Percentiles rank a stretch among this genome's conserved stretches.
phyloP scores from a whole-genome alignment of 106 monocot genomes.

The Dioscorea zingiberensis region DNA sequence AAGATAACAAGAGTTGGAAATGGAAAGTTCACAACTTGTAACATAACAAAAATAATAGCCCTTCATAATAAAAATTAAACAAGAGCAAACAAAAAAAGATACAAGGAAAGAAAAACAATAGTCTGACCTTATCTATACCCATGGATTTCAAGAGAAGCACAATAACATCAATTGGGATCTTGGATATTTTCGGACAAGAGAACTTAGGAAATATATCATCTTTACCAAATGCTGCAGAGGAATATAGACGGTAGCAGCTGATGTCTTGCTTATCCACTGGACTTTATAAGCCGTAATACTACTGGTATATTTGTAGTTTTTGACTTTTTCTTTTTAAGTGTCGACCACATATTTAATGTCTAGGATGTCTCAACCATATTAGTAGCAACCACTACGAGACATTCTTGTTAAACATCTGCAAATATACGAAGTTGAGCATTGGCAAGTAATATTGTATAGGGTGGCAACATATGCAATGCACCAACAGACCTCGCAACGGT shows the following conservation, averaged over 20 bases:
- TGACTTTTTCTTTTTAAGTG: conserved; percentile 93
- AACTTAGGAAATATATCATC: conserved; percentile 75
- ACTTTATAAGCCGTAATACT: conserved; percentile 73
- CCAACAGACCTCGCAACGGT: conserved; percentile 9
- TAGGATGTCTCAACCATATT: conserved; percentile 97
- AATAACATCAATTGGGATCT: conserved; percentile 86
- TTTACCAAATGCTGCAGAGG: conserved; percentile 78
- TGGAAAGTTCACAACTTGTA: conserved; percentile 90
- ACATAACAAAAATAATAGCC: background rate
- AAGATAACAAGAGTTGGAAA: conserved; percentile 97
- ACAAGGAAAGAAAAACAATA: too few species aligned
- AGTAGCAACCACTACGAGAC: conserved; percentile 87
- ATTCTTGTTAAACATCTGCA: conserved; percentile 65
- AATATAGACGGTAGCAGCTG: conserved; percentile 90
- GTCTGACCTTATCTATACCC: conserved; percentile 77
- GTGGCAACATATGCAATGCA: conserved; percentile 66
- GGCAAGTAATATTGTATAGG: conserved; percentile 93
- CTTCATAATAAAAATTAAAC: background rate
- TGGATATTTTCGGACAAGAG: conserved; percentile 70
- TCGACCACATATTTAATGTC: conserved; percentile 99
- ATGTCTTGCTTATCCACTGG: conserved; percentile 96
- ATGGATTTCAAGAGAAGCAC: conserved; percentile 85
- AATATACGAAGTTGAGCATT: conserved; percentile 74
- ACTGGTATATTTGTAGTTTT: conserved; percentile 58
- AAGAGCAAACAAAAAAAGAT: background rate